Evolutionary conservation across 2,329 filamentous ascomycete species (phyloP).

Genomic region (Penicillium sp.): DNA sequence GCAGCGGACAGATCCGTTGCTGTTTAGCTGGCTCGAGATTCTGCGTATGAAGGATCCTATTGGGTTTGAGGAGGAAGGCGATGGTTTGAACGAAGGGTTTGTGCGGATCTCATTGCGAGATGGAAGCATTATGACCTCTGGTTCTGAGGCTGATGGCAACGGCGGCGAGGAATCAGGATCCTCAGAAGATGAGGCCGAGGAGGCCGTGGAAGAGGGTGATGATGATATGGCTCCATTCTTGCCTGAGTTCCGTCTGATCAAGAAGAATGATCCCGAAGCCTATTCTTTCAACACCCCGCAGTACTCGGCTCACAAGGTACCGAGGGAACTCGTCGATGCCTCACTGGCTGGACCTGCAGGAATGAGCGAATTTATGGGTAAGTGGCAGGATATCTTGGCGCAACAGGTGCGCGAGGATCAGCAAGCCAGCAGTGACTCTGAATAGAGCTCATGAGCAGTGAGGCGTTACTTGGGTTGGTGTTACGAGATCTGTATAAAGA

Average conservation of each 20-base stretch:
- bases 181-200: conserved; percentile 33
- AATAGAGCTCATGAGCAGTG: conserved; percentile 6
- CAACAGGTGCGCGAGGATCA: conserved; percentile 42
- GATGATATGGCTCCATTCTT: conserved; percentile 52
- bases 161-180: conserved; percentile 30
- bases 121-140: conserved; percentile 15
- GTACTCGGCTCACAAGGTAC: conserved; percentile 93
- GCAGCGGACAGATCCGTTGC: conserved; percentile 76
- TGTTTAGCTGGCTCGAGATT: conserved; percentile 89
- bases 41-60: conserved; percentile 61
- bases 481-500: not conserved
- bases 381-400: conserved; percentile 64
- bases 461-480: not conserved
- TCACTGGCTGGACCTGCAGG: conserved; percentile 67
- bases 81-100: conserved; percentile 31
- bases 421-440: conserved; percentile 33
- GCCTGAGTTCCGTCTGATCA: conserved; percentile 79
- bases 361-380: conserved; percentile 74
- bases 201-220: conserved; percentile 52
- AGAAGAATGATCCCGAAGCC: conserved; percentile 81
- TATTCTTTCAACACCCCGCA: conserved; percentile 81
- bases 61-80: conserved; percentile 33
- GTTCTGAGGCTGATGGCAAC: conserved; percentile 22
- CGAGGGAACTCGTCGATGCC: conserved; percentile 81
- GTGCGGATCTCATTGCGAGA: conserved; percentile 36